phyloP scores from a whole-genome alignment of 2,329 filamentous ascomycete species.

The Penicillium sp. region DNA sequence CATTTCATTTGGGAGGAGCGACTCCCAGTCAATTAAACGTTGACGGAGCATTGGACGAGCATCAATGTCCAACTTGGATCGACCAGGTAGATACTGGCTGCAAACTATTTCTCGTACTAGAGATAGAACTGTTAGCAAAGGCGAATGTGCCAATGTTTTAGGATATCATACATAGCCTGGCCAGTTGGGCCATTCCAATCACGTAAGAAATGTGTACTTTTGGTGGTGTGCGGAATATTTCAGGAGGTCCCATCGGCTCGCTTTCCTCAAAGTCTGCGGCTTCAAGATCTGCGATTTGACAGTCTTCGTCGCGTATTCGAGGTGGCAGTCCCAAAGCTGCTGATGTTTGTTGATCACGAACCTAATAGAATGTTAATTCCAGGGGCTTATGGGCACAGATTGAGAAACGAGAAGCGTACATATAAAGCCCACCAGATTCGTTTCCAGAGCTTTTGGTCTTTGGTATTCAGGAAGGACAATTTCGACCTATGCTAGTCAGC shows the following conservation, averaged over 20 bases:
- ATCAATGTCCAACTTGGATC: conserved; percentile 23
- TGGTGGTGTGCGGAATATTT: conserved; percentile 33
- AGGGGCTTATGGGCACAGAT: background rate
- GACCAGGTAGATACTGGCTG: conserved; percentile 36
- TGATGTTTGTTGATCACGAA: conserved; percentile 51
- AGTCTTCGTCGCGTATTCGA: conserved; percentile 52
- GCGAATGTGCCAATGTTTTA: background rate
- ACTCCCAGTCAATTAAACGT: conserved; percentile 44
- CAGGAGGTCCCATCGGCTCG: conserved; percentile 25
- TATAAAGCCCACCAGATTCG: conserved; percentile 59
- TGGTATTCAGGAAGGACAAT: conserved; percentile 30
- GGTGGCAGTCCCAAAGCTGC: conserved; percentile 49
- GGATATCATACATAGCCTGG: conserved; percentile 35
- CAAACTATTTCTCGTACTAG: conserved; percentile 41
- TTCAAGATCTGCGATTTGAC: conserved; percentile 46
- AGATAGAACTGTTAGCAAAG: background rate
- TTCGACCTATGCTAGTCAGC: conserved; percentile 29
- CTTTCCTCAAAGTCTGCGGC: conserved; percentile 40
- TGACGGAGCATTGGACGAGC: conserved; percentile 29
- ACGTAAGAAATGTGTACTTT: conserved; percentile 37
- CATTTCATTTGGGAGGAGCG: conserved; percentile 36
- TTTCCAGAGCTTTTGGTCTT: conserved; percentile 44
- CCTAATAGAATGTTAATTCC: conserved; percentile 20
- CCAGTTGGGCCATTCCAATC: conserved; percentile 43
- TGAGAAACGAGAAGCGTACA: conserved; percentile 21